These are phyloP conservation scores for Blastobotrys peoriensis DNA, from an alignment of 805 yeast species.

Conservation along the genomic window DNA sequence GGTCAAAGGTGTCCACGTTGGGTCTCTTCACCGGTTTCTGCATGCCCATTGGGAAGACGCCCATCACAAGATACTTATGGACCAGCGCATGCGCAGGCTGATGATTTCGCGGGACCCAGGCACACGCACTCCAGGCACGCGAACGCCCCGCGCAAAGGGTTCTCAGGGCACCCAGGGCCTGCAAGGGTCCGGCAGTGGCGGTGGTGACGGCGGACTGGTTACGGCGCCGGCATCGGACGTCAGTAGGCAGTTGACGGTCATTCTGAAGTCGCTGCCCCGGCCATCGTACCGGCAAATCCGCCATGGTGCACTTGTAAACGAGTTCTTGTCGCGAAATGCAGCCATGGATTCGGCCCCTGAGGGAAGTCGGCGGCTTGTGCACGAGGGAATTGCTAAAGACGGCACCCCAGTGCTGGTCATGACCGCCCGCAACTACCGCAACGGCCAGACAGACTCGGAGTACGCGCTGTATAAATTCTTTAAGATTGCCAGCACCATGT, in stretches of 20 bases:
- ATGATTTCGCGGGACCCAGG: conserved; percentile 2
- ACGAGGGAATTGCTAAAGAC: conserved; percentile 62
- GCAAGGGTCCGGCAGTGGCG: neutral
- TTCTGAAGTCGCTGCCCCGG: conserved; percentile 16
- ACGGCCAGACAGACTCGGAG: conserved; percentile 39
- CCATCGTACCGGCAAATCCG: conserved; percentile 13
- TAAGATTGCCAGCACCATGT: conserved; percentile 60
- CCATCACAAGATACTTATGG: conserved; percentile 19
- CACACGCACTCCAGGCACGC: no score
- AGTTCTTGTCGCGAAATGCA: conserved; percentile 66
- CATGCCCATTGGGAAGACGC: conserved; percentile 44
- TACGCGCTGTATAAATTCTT: conserved; percentile 52
- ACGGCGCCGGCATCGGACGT: no score
- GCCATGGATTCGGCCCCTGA: conserved; percentile 45
- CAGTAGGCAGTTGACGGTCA: conserved; percentile 10
- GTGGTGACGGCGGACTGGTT: neutral
- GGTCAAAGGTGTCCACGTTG: conserved; percentile 18
- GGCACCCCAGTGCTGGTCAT: conserved; percentile 64
- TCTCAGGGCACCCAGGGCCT: no score
- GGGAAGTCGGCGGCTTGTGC: conserved; percentile 43
- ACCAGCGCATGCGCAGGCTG: conserved; percentile 17
- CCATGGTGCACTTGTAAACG: conserved; percentile 42
- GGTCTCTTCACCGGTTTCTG: conserved; percentile 42
- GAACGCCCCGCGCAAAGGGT: no score
- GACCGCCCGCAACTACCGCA: conserved; percentile 36